A percentile compares a stretch with the other conserved stretches of the same genome.
Conservation (phyloP, 1,284 basidiomycete species). For the Leccinum angustisporum region DNA sequence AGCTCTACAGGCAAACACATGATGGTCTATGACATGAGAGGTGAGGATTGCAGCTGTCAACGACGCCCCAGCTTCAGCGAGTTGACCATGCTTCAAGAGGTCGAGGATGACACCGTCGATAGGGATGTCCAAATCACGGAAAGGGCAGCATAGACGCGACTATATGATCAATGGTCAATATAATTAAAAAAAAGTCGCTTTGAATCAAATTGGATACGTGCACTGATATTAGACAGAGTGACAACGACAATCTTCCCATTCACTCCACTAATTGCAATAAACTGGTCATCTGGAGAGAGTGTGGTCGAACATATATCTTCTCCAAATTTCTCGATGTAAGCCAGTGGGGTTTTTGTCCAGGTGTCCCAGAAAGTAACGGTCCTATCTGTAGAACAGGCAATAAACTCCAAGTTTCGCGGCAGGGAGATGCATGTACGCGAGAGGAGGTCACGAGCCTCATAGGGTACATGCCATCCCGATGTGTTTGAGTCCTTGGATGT, state of each 20-base stretch:
- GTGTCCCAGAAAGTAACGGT: neutral
- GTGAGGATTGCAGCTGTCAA: neutral
- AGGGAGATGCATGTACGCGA: neutral
- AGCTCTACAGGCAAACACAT: neutral
- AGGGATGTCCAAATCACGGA: no score
- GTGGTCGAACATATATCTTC: neutral
- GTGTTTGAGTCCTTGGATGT: neutral
- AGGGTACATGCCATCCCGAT: neutral
- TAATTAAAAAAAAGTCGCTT: no score
- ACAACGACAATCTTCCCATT: no score
- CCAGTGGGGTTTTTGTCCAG: neutral
- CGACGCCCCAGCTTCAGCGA: neutral
- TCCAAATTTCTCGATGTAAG: neutral
- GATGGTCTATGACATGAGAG: neutral
- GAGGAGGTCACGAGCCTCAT: neutral
- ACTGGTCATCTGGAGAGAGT: neutral
- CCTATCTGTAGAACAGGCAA: neutral
- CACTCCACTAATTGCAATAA: no score
- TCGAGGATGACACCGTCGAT: neutral
- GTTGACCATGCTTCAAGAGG: neutral
- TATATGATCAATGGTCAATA: no score
- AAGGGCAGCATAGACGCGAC: no score
- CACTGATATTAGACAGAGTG: no score
- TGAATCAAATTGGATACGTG: no score
- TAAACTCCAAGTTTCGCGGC: neutral